Base-by-base conservation (phyloP, 2,329 filamentous ascomycete genomes). In the Fusarium buharicum region DNA sequence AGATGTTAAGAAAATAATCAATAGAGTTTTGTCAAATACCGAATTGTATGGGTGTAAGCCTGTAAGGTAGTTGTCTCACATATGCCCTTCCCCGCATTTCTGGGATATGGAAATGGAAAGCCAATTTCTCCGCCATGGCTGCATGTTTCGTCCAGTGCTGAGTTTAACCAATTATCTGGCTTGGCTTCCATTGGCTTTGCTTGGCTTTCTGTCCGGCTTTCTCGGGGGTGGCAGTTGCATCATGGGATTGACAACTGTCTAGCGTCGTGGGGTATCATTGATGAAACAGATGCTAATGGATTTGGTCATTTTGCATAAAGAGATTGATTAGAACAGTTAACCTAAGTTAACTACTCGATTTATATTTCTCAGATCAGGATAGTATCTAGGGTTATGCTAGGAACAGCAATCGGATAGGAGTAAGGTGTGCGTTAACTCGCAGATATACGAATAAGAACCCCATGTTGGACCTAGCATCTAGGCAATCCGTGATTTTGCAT, bases 231-330 rank as follows among this genome's bases (percentile, higher is more conserved):
- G 56, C 39, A 53, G 44, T 33, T 40, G 51, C 61, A 65, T 64
- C 56, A 56, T 50, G 55, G 55, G 60, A 61, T 56, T 63, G 60
- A 63, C 60, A 63, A 50, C 55, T 64, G 55, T 64, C 60, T 64
- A 64, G 60, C 50, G 59, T 31, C 54, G 49, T 50, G 48, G 59
- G 49, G 48, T 47, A 37, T 24, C 20, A 48, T 1, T 48, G 33
- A 37, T 59, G 55, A 59, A 59, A 59, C 10, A 40, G 34, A 52
- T 41, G 5, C 18, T 31, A 37, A 49, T 49, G 50, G 18, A 27
- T 53, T 24, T 48, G 18, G 18, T 38, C 18, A 38, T 22, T 38
- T 38, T 3, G 36, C 4, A 22, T 38, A 38, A 38, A n/a, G 18
- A 22, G 18, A 9, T 22, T 22, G 18, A 14, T 34, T 20, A 10